Percentiles rank a stretch among this genome's conserved stretches.
These are phyloP conservation scores for Brettanomyces naardenensis DNA, from an alignment of 805 yeast species.

Conservation along the genomic window DNA sequence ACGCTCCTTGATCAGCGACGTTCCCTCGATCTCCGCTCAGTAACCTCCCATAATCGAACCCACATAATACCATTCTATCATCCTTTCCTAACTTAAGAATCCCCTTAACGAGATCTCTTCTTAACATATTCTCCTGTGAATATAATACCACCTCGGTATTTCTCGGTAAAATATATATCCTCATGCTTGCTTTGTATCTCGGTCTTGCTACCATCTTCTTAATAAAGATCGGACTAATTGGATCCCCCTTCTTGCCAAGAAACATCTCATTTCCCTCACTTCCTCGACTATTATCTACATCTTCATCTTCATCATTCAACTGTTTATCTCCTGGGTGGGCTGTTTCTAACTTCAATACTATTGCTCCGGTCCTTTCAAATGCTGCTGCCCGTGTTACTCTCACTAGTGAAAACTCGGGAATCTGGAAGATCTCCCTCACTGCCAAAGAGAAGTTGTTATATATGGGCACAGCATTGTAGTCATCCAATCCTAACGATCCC, in stretches of 20 bases:
- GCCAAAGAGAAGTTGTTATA: conserved; percentile 36
- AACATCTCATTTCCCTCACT: conserved; percentile 15
- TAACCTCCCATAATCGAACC: conserved; percentile 20
- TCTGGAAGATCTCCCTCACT: conserved; percentile 32
- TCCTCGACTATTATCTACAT: not conserved
- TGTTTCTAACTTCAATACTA: conserved; percentile 46
- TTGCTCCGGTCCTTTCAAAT: conserved; percentile 41
- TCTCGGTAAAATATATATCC: conserved; percentile 46
- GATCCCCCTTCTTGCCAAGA: conserved; percentile 33
- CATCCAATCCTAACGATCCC: too few relatives aligned
- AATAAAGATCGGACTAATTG: conserved; percentile 40
- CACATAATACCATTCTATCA: conserved; percentile 21
- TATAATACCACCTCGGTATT: conserved; percentile 33
- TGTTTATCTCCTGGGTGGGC: conserved; percentile 44
- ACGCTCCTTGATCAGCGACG: too few relatives aligned
- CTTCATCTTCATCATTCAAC: conserved; percentile 36
- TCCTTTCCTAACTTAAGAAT: conserved; percentile 31
- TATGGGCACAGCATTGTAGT: too few relatives aligned
- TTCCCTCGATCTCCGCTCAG: too few relatives aligned
- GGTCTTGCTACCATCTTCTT: conserved; percentile 56
- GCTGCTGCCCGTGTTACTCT: conserved; percentile 51
- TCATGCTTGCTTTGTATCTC: conserved; percentile 55
- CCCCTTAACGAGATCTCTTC: conserved; percentile 43
- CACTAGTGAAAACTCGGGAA: conserved; percentile 35
- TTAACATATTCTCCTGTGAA: conserved; percentile 41